Base-by-base conservation (phyloP, 768 basidiomycete species). In the Rhodotorula paludigena region DNA sequence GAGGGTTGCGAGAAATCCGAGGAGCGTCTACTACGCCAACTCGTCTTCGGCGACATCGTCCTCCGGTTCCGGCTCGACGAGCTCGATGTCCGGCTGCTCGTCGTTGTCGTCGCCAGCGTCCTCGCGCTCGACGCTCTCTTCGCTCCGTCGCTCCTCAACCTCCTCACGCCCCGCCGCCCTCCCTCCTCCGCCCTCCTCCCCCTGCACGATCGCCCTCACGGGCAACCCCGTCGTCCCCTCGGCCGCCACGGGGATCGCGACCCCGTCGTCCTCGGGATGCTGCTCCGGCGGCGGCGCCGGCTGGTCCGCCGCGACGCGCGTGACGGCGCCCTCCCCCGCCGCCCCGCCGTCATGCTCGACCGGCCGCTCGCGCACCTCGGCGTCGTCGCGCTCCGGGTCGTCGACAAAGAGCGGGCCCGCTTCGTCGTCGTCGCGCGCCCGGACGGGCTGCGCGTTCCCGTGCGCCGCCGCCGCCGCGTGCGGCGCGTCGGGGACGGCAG, bases 221-320 rank as follows among this genome's bases (percentile, higher is more conserved):
- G 67, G 61, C 39, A 69, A 30, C 35, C 32, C 57, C 32, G 39
- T 56, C 57, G 68, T 69, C 53, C 63, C 68, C 47, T 64, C 68
- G 8, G 68, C 68, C 32, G 63, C 68, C 2, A 35, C 58, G 1
- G 68, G 68, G 23, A 69, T 60, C 30, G 68, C 63, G 23, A 64
- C 63, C 2, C 68, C 63, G n/a, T 56, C 44, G 21, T 38, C 57
- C n/a, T 42, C 59, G 10, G 33, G 23, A 9, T 54, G 12, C n/a
- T 0, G 42, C 2, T 23, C 33, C 33, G 61, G 61, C 42, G 61
- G 18, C 23, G 18, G 32, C 25, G 44, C 52, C 42, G 61, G 61
- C 44, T 62, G 61, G 28, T 60, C 28, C 23, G 20, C 30, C n/a
- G 60, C 59, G 21, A 64, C 55, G 11, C 57, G 56, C 51, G 67